Conservation (phyloP, 441 rosid genomes). For the Mallotus japonicus region DNA sequence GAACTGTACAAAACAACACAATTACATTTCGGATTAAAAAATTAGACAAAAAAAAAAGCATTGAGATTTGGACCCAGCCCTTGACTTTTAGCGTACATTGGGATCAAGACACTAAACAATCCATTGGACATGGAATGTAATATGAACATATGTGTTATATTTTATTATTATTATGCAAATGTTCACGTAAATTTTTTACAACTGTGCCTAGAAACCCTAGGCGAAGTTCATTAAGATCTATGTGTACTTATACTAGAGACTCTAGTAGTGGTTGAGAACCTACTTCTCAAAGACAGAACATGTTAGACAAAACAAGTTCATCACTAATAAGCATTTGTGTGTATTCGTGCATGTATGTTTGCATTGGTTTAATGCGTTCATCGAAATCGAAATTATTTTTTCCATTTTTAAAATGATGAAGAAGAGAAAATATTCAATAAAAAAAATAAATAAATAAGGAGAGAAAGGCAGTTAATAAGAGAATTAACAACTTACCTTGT, state of each 20-base stretch:
- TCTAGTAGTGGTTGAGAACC: neutral
- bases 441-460: neutral
- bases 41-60: neutral
- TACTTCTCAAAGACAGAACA: constrained; percentile 20
- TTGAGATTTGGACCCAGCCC: constrained; percentile 38
- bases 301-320: constrained; percentile 24
- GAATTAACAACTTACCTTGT: constrained; percentile 20
- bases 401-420: neutral
- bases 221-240: constrained; percentile 11
- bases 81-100: constrained; percentile 36
- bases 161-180: neutral
- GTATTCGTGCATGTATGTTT: constrained; percentile 25
- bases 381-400: neutral
- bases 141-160: neutral
- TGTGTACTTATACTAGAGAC: neutral
- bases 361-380: constrained; percentile 4
- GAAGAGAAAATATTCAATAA: neutral
- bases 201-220: constrained; percentile 19
- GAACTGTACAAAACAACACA: neutral
- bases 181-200: constrained; percentile 3
- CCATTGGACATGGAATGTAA: constrained; percentile 16
- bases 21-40: constrained; percentile 20
- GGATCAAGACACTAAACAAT: constrained; percentile 31
- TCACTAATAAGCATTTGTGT: constrained; percentile 21
- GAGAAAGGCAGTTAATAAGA: neutral